phyloP scores from a whole-genome alignment of 2,329 filamentous ascomycete genomes.

The Endothia cerciana region DNA sequence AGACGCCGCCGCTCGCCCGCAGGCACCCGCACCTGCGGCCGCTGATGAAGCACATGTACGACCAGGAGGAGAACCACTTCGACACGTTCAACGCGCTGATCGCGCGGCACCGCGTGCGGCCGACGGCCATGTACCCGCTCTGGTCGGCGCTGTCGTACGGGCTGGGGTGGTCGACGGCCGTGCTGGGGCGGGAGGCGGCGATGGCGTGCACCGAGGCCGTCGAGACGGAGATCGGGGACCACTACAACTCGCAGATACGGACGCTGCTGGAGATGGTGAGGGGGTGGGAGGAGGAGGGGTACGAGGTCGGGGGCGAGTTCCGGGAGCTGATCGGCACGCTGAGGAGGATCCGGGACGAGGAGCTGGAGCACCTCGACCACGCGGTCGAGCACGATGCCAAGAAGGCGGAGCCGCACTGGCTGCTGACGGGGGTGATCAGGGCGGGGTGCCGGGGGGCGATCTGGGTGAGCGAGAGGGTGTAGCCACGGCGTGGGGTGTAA shows the following conservation, averaged over 20 bases:
- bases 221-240: conserved; percentile 94
- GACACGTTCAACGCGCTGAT: conserved; percentile 82
- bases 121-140: conserved; percentile 88
- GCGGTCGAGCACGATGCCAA: conserved; percentile 93
- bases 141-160: conserved; percentile 82
- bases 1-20: conserved; percentile 79
- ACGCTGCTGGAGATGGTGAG: conserved; percentile 79
- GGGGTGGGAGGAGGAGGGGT: conserved; percentile 75
- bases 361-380: conserved; percentile 94
- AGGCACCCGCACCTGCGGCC: conserved; percentile 86
- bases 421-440: conserved; percentile 84
- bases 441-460: conserved; percentile 92
- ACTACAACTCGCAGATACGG: conserved; percentile 93
- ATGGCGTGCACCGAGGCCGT: conserved; percentile 99
- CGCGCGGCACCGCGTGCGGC: conserved; percentile 84
- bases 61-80: conserved; percentile 90
- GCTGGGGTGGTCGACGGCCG: conserved; percentile 85
- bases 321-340: conserved; percentile 72
- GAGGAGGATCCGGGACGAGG: conserved; percentile 87
- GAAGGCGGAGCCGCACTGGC: conserved; percentile 85
- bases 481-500: not conserved
- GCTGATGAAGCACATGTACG: conserved; percentile 97
- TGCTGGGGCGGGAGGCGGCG: conserved; percentile 88
- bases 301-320: conserved; percentile 80
- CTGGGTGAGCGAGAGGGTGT: conserved; percentile 77